Evolutionary conservation across 345 rosid genomes (phyloP).

Genomic region (Rhizophora mangle): DNA sequence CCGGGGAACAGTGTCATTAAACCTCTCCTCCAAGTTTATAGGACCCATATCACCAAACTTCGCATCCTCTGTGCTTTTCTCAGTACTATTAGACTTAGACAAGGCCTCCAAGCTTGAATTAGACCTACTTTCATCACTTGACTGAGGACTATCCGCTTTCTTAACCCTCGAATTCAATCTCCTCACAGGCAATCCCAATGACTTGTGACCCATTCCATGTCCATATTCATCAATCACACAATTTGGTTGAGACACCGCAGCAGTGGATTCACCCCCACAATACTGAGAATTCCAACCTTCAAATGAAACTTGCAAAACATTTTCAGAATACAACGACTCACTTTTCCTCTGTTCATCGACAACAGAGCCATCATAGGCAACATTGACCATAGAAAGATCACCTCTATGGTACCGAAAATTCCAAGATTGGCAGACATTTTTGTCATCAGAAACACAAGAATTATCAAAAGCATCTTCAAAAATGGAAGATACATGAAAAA

Average conservation of each 20-base stretch:
- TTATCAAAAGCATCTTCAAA: conserved; percentile 56
- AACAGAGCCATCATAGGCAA: conserved; percentile 1
- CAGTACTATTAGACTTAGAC: conserved; percentile 12
- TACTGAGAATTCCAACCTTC: conserved; percentile 68
- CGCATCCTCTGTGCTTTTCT: conserved; percentile 21
- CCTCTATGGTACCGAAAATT: conserved; percentile 13
- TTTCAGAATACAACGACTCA: conserved; percentile 27
- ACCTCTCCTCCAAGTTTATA: conserved; percentile 32
- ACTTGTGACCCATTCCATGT: conserved; percentile 25
- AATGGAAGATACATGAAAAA: conserved; percentile 50
- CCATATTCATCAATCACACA: conserved; percentile 35
- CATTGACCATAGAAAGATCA: conserved; percentile 7
- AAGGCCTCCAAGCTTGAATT: conserved; percentile 26
- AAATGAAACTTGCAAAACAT: conserved; percentile 19
- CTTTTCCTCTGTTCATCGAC: conserved; percentile 24
- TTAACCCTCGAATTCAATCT: conserved; percentile 49
- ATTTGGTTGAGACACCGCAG: conserved; percentile 51
- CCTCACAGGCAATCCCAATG: conserved; percentile 77
- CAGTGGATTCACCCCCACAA: conserved; percentile 48
- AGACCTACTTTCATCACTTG: conserved; percentile 34
- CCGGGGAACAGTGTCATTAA: conserved; percentile 39
- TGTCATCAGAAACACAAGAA: conserved; percentile 38
- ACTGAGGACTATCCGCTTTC: conserved; percentile 20
- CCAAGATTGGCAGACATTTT: conserved; percentile 19
- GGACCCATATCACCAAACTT: conserved; percentile 31